A percentile compares a stretch with the other conserved stretches of the same genome.
Conservation (phyloP, 495 filamentous ascomycete species). For the Penicillium canescens region DNA sequence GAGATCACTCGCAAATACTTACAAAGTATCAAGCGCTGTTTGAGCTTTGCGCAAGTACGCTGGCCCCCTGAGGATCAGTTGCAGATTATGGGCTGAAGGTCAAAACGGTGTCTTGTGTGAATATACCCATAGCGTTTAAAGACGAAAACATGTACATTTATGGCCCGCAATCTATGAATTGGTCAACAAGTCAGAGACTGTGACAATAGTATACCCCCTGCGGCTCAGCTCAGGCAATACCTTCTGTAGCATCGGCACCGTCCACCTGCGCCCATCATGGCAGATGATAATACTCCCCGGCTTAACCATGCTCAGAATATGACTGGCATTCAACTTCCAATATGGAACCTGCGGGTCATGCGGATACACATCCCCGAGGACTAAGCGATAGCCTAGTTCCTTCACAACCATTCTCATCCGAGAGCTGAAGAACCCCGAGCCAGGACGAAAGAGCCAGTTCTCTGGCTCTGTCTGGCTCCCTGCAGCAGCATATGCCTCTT, state of each 20-base stretch:
- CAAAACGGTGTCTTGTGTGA: constrained; percentile 3
- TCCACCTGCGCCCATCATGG: constrained; percentile 81
- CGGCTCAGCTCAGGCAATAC: constrained; percentile 69
- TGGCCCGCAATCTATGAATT: not conserved
- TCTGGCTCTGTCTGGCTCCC: constrained; percentile 29
- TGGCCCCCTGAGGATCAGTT: constrained; percentile 92
- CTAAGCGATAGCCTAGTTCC: constrained; percentile 61
- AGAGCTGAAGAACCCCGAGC: constrained; percentile 74
- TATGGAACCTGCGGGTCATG: constrained; percentile 79
- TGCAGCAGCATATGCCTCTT: constrained; percentile 50
- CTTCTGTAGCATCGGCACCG: constrained; percentile 67
- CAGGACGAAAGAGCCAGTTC: constrained; percentile 72
- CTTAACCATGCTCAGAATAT: constrained; percentile 74
- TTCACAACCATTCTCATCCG: constrained; percentile 59
- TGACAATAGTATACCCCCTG: constrained; percentile 68
- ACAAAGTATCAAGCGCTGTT: constrained; percentile 95
- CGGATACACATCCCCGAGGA: constrained; percentile 81
- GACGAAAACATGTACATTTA: constrained; percentile 1
- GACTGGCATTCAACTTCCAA: constrained; percentile 68
- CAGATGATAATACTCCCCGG: constrained; percentile 79
- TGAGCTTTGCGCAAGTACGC: constrained; percentile 94
- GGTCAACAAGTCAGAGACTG: constrained; percentile 61
- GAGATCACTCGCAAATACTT: constrained; percentile 93
- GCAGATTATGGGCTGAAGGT: constrained; percentile 90
- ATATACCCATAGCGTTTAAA: constrained; percentile 15